These are phyloP conservation scores for Nemania sp. DNA, from an alignment of 2,329 filamentous ascomycete species.

Conservation along the genomic window DNA sequence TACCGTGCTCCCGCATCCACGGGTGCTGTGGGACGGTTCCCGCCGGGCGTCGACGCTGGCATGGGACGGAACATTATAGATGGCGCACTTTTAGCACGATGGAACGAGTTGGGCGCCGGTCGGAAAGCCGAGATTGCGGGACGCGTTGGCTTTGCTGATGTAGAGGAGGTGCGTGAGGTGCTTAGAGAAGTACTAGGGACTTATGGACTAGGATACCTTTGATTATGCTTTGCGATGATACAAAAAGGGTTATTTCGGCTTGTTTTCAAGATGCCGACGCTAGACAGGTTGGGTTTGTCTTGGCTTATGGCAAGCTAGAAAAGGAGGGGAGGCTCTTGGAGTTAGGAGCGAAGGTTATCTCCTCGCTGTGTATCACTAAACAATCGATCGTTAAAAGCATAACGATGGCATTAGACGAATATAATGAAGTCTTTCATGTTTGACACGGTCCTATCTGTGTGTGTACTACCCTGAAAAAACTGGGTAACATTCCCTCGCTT, in stretches of 20 bases:
- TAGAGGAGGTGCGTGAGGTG: slow-evolving; percentile 73
- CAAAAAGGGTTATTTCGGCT: neutral
- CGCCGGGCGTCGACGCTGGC: slow-evolving; percentile 67
- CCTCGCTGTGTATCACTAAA: slow-evolving; percentile 17
- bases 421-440: slow-evolving; percentile 11
- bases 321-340: slow-evolving; percentile 13
- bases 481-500: neutral
- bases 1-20: slow-evolving; percentile 71
- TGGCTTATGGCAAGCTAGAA: slow-evolving; percentile 20
- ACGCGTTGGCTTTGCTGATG: slow-evolving; percentile 74
- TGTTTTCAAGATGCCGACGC: neutral
- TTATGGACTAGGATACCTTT: slow-evolving; percentile 65
- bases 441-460: slow-evolving; percentile 3
- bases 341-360: slow-evolving; percentile 13
- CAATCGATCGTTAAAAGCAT: neutral
- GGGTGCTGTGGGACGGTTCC: slow-evolving; percentile 57
- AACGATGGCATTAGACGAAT: slow-evolving; percentile 7
- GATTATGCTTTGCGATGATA: slow-evolving; percentile 17
- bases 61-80: slow-evolving; percentile 79
- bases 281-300: slow-evolving; percentile 19
- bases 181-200: slow-evolving; percentile 66
- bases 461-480: neutral
- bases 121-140: slow-evolving; percentile 78
- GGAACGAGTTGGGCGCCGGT: slow-evolving; percentile 79
- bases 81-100: slow-evolving; percentile 78